Percentiles rank a stretch among this genome's conserved stretches.
phyloP scores from a whole-genome alignment of 352 stramenopile species.

The Globisporangium camurandrum region DNA sequence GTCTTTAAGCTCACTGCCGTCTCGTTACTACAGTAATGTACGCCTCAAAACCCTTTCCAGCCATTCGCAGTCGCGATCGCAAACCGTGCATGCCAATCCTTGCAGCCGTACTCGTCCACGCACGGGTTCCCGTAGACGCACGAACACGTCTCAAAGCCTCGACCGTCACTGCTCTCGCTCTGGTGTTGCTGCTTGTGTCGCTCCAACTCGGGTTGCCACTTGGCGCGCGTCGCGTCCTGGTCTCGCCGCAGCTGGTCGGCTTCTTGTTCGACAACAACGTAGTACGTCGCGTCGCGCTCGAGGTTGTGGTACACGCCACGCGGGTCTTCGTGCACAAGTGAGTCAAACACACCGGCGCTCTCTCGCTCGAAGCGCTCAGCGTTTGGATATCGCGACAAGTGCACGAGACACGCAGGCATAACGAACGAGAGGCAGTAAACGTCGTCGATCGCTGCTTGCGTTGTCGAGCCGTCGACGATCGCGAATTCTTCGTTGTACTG shows the following conservation, averaged over 20 bases:
- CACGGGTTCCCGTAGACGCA: constrained; percentile 89
- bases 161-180: constrained; percentile 44
- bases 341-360: constrained; percentile 39
- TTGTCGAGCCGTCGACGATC: constrained; percentile 72
- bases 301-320: constrained; percentile 62
- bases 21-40: neutral
- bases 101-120: constrained; percentile 86
- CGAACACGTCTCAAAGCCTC: constrained; percentile 78
- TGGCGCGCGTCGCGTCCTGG: constrained; percentile 48
- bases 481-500: constrained; percentile 83
- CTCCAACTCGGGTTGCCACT: constrained; percentile 30
- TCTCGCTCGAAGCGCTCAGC: constrained; percentile 47
- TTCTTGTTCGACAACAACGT: constrained; percentile 79
- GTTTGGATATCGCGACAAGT: constrained; percentile 45
- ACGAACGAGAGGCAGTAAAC: constrained; percentile 86
- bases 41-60: constrained; percentile 79
- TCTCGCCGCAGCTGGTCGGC: constrained; percentile 58
- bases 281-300: constrained; percentile 63
- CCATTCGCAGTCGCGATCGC: constrained; percentile 80
- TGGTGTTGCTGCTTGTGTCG: constrained; percentile 21
- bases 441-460: constrained; percentile 68
- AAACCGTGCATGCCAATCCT: constrained; percentile 82
- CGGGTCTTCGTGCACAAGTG: constrained; percentile 62
- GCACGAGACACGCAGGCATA: constrained; percentile 82
- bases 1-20: too few species aligned